These are phyloP conservation scores for Lachnellula suecica DNA, from an alignment of 2,329 filamentous ascomycete genomes.

Conservation along the genomic window DNA sequence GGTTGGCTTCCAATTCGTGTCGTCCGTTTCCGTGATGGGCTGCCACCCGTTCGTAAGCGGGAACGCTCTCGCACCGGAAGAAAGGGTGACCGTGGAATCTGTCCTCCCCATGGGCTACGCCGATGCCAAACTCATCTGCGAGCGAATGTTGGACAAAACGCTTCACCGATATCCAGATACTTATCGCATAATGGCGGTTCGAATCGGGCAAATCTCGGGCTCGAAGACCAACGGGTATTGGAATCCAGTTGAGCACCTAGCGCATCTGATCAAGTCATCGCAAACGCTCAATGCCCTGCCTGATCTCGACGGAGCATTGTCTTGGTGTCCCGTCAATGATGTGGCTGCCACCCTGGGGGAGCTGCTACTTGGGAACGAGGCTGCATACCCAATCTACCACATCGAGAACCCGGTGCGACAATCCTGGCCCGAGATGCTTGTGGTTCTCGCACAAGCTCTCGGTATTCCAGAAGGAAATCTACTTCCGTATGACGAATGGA, in stretches of 20 bases:
- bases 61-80: slow-evolving; percentile 41
- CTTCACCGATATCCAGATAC: slow-evolving; percentile 40
- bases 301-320: slow-evolving; percentile 38
- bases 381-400: slow-evolving; percentile 39
- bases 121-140: slow-evolving; percentile 53
- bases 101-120: slow-evolving; percentile 48
- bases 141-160: slow-evolving; percentile 48
- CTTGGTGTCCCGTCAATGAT: slow-evolving; percentile 47
- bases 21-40: slow-evolving; percentile 41
- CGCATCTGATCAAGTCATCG: slow-evolving; percentile 49
- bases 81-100: slow-evolving; percentile 36
- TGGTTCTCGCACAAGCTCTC: slow-evolving; percentile 35
- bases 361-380: slow-evolving; percentile 27
- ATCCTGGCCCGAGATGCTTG: slow-evolving; percentile 38
- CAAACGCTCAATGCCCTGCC: slow-evolving; percentile 45
- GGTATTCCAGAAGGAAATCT: slow-evolving; percentile 30
- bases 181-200: slow-evolving; percentile 44
- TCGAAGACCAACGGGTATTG: slow-evolving; percentile 49
- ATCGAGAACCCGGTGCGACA: slow-evolving; percentile 45
- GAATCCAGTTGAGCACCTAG: slow-evolving; percentile 52
- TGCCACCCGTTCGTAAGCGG: slow-evolving; percentile 31
- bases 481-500: slow-evolving; percentile 41
- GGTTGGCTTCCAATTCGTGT: slow-evolving; percentile 41
- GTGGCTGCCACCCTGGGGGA: slow-evolving; percentile 36
- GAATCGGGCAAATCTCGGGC: slow-evolving; percentile 54